phyloP scores from a whole-genome alignment of 1,284 basidiomycete genomes.

The Cutaneotrichosporon sp. region DNA sequence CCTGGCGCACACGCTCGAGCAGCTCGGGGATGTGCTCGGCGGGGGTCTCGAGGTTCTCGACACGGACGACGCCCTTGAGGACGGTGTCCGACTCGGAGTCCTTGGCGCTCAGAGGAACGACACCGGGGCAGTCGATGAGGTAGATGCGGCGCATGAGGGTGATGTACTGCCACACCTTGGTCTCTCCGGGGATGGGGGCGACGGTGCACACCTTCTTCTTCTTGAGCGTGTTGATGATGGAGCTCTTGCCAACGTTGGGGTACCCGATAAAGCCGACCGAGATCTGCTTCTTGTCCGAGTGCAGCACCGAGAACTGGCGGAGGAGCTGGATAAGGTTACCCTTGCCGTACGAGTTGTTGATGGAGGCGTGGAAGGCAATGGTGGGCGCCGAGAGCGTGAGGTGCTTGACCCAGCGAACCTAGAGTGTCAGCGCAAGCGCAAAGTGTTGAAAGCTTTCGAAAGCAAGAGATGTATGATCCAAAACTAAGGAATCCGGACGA shows the following conservation, averaged over 20 bases:
- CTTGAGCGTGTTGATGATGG: constrained; percentile 98
- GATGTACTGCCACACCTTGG: constrained; percentile 99
- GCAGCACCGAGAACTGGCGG: constrained; percentile 93
- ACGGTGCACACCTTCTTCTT: constrained; percentile 97
- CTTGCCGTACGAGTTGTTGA: constrained; percentile 99
- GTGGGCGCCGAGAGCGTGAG: constrained; percentile 93
- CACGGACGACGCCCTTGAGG: constrained; percentile 94
- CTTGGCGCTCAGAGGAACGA: constrained; percentile 87
- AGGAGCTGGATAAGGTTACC: constrained; percentile 96
- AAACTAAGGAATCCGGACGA: constrained; percentile 56
- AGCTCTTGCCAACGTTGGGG: constrained; percentile 97
- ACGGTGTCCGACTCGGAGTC: constrained; percentile 93
- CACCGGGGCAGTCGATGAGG: constrained; percentile 98
- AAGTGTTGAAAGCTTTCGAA: constrained; percentile 2
- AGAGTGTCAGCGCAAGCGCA: constrained; percentile 23
- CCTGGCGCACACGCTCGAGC: constrained; percentile 84
- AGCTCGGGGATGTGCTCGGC: constrained; percentile 90
- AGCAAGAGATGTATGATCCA: constrained; percentile 42
- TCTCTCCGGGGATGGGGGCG: constrained; percentile 97
- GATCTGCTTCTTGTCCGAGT: constrained; percentile 99
- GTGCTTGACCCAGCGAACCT: constrained; percentile 97
- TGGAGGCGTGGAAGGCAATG: constrained; percentile 97
- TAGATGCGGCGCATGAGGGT: constrained; percentile 94
- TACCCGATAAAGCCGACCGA: constrained; percentile 98
- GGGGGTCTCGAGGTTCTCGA: constrained; percentile 91